A percentile compares a stretch with the other conserved stretches of the same genome.
Conservation (phyloP, 192 early-diverging fungal genomes). For the Irineochytrium annulatum region DNA sequence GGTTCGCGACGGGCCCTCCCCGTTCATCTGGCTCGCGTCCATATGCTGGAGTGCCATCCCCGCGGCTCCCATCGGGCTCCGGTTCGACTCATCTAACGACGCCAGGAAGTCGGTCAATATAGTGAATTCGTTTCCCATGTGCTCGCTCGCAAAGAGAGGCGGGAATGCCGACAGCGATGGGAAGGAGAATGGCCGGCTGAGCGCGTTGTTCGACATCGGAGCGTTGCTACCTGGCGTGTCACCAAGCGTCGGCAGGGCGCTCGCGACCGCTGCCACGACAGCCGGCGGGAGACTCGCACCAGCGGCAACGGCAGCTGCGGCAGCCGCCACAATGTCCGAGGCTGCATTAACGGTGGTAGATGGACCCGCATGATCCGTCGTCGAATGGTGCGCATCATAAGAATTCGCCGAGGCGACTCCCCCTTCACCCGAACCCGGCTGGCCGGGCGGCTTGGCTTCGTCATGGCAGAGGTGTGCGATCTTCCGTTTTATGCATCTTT, state of each 20-base stretch:
- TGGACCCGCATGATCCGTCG: not conserved
- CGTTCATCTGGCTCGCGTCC: not conserved
- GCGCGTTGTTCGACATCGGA: not conserved
- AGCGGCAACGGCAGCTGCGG: constrained; percentile 12
- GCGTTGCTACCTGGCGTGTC: not conserved
- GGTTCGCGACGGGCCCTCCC: constrained; percentile 1
- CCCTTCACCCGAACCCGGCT: constrained; percentile 4
- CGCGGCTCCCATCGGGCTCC: no score
- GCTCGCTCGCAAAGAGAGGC: constrained; percentile 70
- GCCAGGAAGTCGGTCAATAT: constrained; percentile 59
- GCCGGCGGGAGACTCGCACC: constrained; percentile 5
- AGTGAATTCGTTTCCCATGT: constrained; percentile 77
- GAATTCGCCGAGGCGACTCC: not conserved
- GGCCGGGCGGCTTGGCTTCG: constrained; percentile 38
- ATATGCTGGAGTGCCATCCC: not conserved
- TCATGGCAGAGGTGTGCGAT: constrained; percentile 93
- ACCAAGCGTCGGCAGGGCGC: constrained; percentile 8
- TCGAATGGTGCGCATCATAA: not conserved
- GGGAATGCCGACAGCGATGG: constrained; percentile 44
- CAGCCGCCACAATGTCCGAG: constrained; percentile 24
- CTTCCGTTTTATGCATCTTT: constrained; percentile 90
- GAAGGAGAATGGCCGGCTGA: constrained; percentile 11
- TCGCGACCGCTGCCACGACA: not conserved
- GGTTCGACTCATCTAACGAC: constrained; percentile 28
- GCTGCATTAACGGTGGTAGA: constrained; percentile 12